Conservation (phyloP, 2,329 filamentous ascomycete species). For the Aspergillus uvarum region DNA sequence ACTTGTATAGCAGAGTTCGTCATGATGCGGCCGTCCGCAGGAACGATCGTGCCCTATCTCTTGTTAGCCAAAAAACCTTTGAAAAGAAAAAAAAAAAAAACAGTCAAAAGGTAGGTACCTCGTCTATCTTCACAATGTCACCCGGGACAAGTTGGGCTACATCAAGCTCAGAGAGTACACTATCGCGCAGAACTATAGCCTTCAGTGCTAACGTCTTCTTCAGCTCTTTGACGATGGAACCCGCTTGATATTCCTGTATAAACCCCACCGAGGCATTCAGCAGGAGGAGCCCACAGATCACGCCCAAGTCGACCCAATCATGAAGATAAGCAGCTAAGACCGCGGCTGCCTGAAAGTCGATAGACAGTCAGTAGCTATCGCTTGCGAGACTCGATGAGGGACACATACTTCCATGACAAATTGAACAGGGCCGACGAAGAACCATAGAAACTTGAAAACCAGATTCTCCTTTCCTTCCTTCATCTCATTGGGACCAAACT, state of each 20-base stretch:
- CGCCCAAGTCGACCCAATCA: conserved; percentile 92
- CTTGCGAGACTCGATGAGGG: conserved; percentile 11
- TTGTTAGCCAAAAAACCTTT: conserved; percentile 7
- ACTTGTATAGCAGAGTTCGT: conserved; percentile 84
- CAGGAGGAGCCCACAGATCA: conserved; percentile 78
- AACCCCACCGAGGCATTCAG: conserved; percentile 87
- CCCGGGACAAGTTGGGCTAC: conserved; percentile 82
- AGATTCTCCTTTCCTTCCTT: conserved; percentile 87
- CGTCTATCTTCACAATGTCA: conserved; percentile 86
- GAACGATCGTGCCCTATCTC: conserved; percentile 74
- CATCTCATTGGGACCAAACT: conserved; percentile 84
- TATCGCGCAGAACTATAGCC: conserved; percentile 82
- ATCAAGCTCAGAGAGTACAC: conserved; percentile 73
- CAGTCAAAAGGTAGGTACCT: conserved; percentile 45
- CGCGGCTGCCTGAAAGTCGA: conserved; percentile 60
- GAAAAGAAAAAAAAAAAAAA: conserved; percentile 6
- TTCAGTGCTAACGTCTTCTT: conserved; percentile 89
- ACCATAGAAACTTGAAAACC: conserved; percentile 75
- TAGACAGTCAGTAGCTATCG: conserved; percentile 1
- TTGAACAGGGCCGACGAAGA: conserved; percentile 86
- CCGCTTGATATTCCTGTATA: conserved; percentile 85
- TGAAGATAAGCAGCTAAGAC: conserved; percentile 78
- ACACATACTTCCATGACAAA: conserved; percentile 82
- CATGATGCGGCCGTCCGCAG: conserved; percentile 82
- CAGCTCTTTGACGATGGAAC: conserved; percentile 84